Evolutionary conservation across 1,284 basidiomycete genomes (phyloP), one percentile per base, ranked within the genome.

Genomic region (Rhizoctonia solani): DNA sequence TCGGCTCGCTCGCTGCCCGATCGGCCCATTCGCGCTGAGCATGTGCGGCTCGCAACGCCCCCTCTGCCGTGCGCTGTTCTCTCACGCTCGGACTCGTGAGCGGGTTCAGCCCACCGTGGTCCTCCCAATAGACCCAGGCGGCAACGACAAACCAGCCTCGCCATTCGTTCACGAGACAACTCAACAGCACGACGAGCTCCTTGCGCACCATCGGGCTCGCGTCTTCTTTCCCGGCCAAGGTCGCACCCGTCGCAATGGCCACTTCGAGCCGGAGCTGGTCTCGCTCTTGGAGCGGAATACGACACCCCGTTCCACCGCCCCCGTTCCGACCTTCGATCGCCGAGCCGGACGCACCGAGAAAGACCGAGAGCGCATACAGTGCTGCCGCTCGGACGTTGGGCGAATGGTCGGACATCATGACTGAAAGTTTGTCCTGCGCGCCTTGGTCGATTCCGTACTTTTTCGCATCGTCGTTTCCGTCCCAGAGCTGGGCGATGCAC

Each of bases 401-500:
- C 1, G 94, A 92, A 70, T 92, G 90, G 72, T 98, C 95, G 30
- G 88, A 84, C 49, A 98, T 81, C 77, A 96, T 83, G 41, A 82
- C 82, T 70, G 95, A 89, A 41, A 99, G 82, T 72, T 90, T 89
- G 72, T 95, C 92, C 76, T 96, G 95, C 29, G 92, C 90, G 1
- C 88, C 88, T 59, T 84, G 82, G 73, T 90, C 87, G 41, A 97
- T 88, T 5, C 90, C 95, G 70, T 90, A 84, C 6, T 90, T 87
- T 77, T 95, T 97, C 69, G 93, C 91, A 69, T 94, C 92, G 74
- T 98, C 94, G 73, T 93, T 93, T 19, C 82, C 84, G 72, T 95
- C 94, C 96, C 97, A 99, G 75, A 99, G 88, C 76, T 96, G 93
- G 8, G 89, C 93, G 66, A 99, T 92, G 74, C 95, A 98, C 47